A percentile compares a stretch with the other conserved stretches of the same genome.
Conservation (phyloP, 2,329 filamentous ascomycete species). For the Keithomyces neogunnii region DNA sequence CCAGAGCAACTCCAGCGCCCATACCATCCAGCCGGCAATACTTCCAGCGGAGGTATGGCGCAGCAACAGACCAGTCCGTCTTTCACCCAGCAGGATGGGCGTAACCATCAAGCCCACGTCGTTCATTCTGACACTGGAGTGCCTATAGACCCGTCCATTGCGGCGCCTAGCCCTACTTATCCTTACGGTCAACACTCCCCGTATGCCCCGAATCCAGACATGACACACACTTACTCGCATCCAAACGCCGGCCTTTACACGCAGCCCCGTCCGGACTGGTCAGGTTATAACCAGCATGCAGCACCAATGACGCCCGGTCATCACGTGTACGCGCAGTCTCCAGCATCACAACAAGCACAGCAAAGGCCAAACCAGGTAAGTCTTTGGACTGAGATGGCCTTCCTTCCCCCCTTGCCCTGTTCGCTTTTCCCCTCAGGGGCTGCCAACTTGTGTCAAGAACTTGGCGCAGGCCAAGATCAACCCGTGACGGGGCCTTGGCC, state of each 20-base stretch:
- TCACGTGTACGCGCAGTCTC: constrained; percentile 47
- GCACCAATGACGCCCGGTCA: constrained; percentile 42
- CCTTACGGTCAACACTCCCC: constrained; percentile 77
- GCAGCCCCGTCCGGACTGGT: constrained; percentile 69
- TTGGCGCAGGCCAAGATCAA: background rate
- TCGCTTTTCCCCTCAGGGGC: background rate
- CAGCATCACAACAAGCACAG: constrained; percentile 45
- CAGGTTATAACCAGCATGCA: constrained; percentile 51
- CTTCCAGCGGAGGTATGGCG: constrained; percentile 82
- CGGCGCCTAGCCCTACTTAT: constrained; percentile 86
- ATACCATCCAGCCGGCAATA: constrained; percentile 71
- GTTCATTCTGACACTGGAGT: constrained; percentile 93
- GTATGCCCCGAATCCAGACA: constrained; percentile 77
- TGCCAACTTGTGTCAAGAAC: background rate
- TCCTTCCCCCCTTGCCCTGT: background rate
- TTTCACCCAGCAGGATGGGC: constrained; percentile 74
- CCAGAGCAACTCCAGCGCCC: constrained; percentile 80
- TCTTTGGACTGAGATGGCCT: constrained; percentile 8
- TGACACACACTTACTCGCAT: constrained; percentile 69
- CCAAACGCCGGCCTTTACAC: constrained; percentile 54
- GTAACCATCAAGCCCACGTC: constrained; percentile 67
- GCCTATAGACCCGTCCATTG: constrained; percentile 98
- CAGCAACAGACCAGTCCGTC: constrained; percentile 97
- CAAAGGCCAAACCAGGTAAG: constrained; percentile 53
- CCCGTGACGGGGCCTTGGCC: background rate